Base-by-base conservation (phyloP, 1,139 yeast genomes). In the Geotrichum cucujoidarum region DNA sequence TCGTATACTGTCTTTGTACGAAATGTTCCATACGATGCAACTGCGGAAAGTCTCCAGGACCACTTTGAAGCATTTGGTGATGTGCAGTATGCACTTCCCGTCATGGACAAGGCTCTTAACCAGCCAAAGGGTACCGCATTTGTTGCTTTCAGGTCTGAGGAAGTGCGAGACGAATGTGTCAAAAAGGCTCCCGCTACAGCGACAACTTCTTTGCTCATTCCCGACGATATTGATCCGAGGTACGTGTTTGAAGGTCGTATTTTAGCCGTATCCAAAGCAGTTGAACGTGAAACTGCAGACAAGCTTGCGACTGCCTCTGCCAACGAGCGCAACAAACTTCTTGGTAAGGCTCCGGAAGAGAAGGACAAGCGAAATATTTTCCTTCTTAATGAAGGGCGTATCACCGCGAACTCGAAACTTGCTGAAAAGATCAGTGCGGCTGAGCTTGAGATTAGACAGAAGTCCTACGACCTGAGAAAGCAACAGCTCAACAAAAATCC, bases 241-340 rank as follows among this genome's bases (percentile, higher is more conserved):
- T 92, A 90, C 60, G 97, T 90, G 18, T 88, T 82, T 64, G 95
- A 90, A 63, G 97, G 97, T 22, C 81, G 98, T 63, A 83, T 92
- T 41, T 71, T 92, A 55, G 83, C 94, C 10, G 76, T 92, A 41
- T 71, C 94, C 1, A 80, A 92, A 43, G 85, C 97, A 1, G 92
- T 94, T 27, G 92, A 87, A 62, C 77, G 97, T 63, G 86, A 78
- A 51, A 80, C 89, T n/a, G 98, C 98, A 2, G 75, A 76, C 17
- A 74, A 70, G 54, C 77, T 90, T 57, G 80, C 90, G 0, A 90
- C 85, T 57, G 78, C 80, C 58, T 84, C 86, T 63, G 79, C 88
- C 0, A 73, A 71, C 42, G 82, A 83, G 63, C 78, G 97, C 65
- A 78, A 79, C 56, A 89, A 82, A 64, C 71, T 76, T 1, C 69